Conservation (phyloP, 495 filamentous ascomycete species). For the Talaromyces ruber region DNA sequence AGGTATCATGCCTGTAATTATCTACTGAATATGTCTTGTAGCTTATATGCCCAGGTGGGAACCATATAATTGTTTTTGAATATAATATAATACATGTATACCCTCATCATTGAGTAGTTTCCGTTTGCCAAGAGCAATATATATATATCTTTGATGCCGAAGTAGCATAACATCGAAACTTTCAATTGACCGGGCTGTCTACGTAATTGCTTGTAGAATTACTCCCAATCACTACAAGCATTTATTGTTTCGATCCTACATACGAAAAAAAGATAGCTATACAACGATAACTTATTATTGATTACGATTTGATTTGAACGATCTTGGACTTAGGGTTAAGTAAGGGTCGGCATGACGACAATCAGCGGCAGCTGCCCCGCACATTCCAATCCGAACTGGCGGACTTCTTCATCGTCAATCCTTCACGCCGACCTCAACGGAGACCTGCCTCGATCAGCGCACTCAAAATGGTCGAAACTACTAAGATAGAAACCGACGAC, state of each 20-base stretch:
- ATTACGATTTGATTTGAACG: not conserved
- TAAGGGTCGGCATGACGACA: not conserved
- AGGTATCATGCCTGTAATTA: too few relatives aligned
- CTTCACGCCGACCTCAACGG: not conserved
- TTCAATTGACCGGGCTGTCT: too few relatives aligned
- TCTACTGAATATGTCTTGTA: too few relatives aligned
- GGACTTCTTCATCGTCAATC: not conserved
- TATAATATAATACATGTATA: too few relatives aligned
- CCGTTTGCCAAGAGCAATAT: too few relatives aligned
- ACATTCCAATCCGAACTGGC: not conserved
- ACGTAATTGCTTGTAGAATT: not conserved
- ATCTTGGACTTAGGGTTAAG: not conserved
- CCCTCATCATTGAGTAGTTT: too few relatives aligned
- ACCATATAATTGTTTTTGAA: too few relatives aligned
- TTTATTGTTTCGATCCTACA: not conserved
- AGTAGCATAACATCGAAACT: not conserved
- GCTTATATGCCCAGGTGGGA: too few relatives aligned
- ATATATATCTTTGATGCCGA: not conserved
- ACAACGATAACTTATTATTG: not conserved
- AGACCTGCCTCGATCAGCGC: not conserved
- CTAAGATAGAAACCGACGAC: conserved; percentile 26
- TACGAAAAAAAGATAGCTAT: not conserved
- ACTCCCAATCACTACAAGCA: not conserved
- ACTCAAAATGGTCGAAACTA: not conserved
- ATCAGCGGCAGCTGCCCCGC: not conserved